Percentiles rank a stretch among this genome's conserved stretches.
Evolutionary conservation across 2,329 filamentous ascomycete genomes (phyloP).

Genomic region (Xylariaceae sp.): DNA sequence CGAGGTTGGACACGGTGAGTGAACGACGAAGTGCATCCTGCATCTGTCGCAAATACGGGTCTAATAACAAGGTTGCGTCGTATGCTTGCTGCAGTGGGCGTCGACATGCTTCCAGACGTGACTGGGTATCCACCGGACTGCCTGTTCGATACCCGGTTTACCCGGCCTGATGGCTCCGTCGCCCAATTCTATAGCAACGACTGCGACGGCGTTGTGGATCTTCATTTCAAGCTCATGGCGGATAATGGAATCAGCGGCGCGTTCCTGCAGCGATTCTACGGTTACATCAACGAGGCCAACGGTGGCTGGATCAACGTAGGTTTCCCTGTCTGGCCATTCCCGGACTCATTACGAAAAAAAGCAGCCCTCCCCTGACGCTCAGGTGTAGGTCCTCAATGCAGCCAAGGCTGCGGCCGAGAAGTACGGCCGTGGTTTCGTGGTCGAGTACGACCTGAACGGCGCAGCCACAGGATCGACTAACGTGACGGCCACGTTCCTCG

Average conservation of each 20-base stretch:
- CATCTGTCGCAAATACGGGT: too few species aligned
- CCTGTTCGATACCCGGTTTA: constrained; percentile 23
- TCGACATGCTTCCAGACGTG: constrained; percentile 24
- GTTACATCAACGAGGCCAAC: constrained; percentile 22
- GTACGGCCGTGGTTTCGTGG: constrained; percentile 24
- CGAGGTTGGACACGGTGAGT: constrained; percentile 21
- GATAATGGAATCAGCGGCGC: constrained; percentile 22
- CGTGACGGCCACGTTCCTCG: constrained; percentile 19
- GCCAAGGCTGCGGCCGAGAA: constrained; percentile 22
- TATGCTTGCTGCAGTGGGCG: constrained; percentile 15
- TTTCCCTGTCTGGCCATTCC: background rate
- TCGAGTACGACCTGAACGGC: constrained; percentile 24
- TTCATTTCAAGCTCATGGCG: constrained; percentile 24
- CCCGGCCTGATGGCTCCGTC: constrained; percentile 12
- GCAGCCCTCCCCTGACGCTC: too few species aligned
- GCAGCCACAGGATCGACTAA: constrained; percentile 18
- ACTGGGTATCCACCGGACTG: constrained; percentile 22
- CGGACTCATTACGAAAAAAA: background rate
- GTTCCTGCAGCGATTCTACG: constrained; percentile 24
- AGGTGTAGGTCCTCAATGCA: constrained; percentile 17
- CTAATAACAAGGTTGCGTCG: background rate
- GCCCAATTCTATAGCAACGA: constrained; percentile 24
- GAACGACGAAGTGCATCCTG: background rate
- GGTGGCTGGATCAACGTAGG: constrained; percentile 22
- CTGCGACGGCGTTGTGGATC: constrained; percentile 23